Evolutionary conservation across 2,329 filamentous ascomycete species (phyloP), one percentile per base, ranked within the genome.

Genomic region (Fulvia fulva): DNA sequence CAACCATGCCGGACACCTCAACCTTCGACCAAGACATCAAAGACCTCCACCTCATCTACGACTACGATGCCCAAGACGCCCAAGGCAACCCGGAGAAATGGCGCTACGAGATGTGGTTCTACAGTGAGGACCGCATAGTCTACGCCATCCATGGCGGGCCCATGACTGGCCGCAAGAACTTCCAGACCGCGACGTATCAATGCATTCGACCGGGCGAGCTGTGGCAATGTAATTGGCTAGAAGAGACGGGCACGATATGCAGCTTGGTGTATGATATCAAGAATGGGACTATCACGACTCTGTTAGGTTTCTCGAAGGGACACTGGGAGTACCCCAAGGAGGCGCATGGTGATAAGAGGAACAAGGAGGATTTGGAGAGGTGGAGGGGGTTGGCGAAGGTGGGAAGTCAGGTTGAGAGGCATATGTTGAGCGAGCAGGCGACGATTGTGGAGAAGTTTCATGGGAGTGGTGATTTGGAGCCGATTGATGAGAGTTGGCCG

Each of bases 101-200:
- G 83, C 77, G 80, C 1, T 85, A 85, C 63, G 83, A 85, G 59
- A 78, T 85, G 66, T 85, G 83, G 82, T 84, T 84, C 70, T 81
- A 80, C 64, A 51, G 44, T 32, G 47, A 62, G 37, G 67, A 67
- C 55, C 77, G 81, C 4, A 77, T 83, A 50, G 78, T 85, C 58
- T 85, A 85, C 63, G 77, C 78, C 23, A 85, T 85, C 55, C 82
- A 85, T 62, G 81, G 83, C 3, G 82, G 82, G 0, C 83, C 82
- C 2, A 85, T 85, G 82, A 77, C 78, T 0, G 81, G 81, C 1
- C 76, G 80, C 2, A 71, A 73, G 53, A 83, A 83, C 68, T 83
- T 78, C 67, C 81, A 84, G 63, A 75, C 77, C 1, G 80, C 76
- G 12, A 80, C 78, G 1, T 85, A 81, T 64, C 82, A 84, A 65